Evolutionary conservation across 306 rosid species (phyloP).

Genomic region (Casuarina glauca): DNA sequence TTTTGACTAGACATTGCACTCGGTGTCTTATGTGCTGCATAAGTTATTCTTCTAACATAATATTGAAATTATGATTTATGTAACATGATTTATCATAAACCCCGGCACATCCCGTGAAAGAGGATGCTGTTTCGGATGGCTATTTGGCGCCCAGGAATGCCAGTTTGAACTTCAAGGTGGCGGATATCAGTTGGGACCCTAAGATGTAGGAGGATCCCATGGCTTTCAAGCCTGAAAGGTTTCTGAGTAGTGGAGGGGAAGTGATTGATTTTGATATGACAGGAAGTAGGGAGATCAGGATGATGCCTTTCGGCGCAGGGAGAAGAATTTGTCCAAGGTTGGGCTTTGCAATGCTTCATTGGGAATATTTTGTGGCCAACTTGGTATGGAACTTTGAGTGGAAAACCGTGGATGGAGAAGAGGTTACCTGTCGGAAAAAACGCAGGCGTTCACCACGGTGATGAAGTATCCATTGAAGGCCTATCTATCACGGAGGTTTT

Average conservation of each 20-base stretch:
- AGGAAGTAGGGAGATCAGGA: not conserved
- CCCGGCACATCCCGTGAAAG: slow-evolving; percentile 39
- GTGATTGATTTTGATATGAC: slow-evolving; percentile 1
- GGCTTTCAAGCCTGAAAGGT: slow-evolving; percentile 49
- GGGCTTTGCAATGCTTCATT: slow-evolving; percentile 6
- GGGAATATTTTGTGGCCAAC: slow-evolving; percentile 15
- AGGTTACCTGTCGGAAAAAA: slow-evolving; percentile 22
- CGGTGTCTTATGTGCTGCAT: too few relatives aligned
- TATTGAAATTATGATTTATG: too few relatives aligned
- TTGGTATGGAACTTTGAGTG: slow-evolving; percentile 21
- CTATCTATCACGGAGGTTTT: slow-evolving; percentile 5
- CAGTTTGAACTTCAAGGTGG: slow-evolving; percentile 41
- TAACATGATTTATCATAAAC: too few relatives aligned
- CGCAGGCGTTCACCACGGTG: slow-evolving; percentile 11
- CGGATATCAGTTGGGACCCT: slow-evolving; percentile 44
- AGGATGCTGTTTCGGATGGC: slow-evolving; percentile 37
- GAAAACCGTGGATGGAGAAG: slow-evolving; percentile 10
- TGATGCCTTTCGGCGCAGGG: slow-evolving; percentile 15
- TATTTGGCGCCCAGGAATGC: slow-evolving; percentile 39
- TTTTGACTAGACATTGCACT: too few relatives aligned
- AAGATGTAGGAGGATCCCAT: slow-evolving; percentile 49
- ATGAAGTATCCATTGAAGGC: slow-evolving; percentile 23
- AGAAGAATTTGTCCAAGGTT: slow-evolving; percentile 14
- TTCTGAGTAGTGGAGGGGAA: slow-evolving; percentile 13
- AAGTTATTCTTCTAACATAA: too few relatives aligned